These are phyloP conservation scores for Leavenworthia alabamica DNA, from an alignment of 345 rosid species.

Conservation along the genomic window DNA sequence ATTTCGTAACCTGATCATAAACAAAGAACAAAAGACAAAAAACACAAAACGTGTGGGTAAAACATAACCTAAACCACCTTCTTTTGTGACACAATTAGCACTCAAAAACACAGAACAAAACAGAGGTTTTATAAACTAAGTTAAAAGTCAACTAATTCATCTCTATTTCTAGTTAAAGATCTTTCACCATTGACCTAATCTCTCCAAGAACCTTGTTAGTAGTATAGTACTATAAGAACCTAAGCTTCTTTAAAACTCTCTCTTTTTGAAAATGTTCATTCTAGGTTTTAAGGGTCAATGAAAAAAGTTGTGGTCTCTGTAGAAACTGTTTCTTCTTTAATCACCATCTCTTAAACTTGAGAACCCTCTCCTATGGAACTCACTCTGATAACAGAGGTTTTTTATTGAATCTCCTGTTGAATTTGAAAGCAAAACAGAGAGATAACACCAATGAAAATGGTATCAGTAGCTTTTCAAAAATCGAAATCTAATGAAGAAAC, in stretches of 20 bases:
- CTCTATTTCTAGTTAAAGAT: neutral
- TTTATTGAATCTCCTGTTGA: constrained; percentile 32
- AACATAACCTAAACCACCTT: constrained; percentile 30
- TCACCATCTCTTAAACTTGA: constrained; percentile 32
- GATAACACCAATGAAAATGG: constrained; percentile 27
- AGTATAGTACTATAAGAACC: neutral
- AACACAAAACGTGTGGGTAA: constrained; percentile 34
- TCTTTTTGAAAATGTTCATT: neutral
- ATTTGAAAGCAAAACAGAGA: constrained; percentile 22
- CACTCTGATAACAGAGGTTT: constrained; percentile 35
- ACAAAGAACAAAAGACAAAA: constrained; percentile 19
- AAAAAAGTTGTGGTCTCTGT: constrained; percentile 21
- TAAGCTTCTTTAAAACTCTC: constrained; percentile 4
- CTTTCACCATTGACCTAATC: neutral
- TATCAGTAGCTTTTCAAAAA: constrained; percentile 22
- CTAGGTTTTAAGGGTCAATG: neutral
- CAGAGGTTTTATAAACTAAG: neutral
- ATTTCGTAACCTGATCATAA: constrained; percentile 63
- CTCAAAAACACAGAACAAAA: constrained; percentile 21
- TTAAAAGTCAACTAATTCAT: neutral
- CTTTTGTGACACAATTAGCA: constrained; percentile 30
- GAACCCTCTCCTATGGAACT: constrained; percentile 27
- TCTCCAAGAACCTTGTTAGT: constrained; percentile 9
- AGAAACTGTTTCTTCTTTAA: constrained; percentile 27
- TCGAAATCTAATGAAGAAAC: constrained; percentile 2